Base-by-base conservation (phyloP, 208 protist genomes). In the Leishmania martiniquensis region DNA sequence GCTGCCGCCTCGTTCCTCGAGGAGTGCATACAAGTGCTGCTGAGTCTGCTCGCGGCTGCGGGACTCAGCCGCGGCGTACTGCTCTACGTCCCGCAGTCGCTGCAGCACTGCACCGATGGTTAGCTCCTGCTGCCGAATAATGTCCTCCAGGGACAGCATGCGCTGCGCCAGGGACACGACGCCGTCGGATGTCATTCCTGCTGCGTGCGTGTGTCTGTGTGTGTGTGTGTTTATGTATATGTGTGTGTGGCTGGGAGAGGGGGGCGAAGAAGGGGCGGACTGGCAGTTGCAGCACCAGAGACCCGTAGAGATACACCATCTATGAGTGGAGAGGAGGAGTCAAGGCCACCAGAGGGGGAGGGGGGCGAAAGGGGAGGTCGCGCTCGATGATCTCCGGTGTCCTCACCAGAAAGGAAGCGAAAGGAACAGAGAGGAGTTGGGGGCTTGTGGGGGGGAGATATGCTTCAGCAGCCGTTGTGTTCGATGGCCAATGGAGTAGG, bases 91-190 rank as follows among this genome's bases (percentile, higher is more conserved):
- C 20, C 87, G 86, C 22, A 97, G 76, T 32, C 94, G 88, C n/a
- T 89, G 82, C n/a, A 97, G 86, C 0, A 95, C 67, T 10, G 77
- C 78, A 15, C 81, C 66, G 63, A 94, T 77, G 10, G 83, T 90
- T 17, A 90, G 86, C 80, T 95, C 94, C 73, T 93, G 90, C 76
- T 90, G 85, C 0, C 86, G 90, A 29, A 97, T 85, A 32, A 96
- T 89, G 65, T 96, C 90, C 82, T 97, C 91, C 68, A 97, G 79
- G 4, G 94, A 97, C 52, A 89, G 32, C n/a, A 93, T 77, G 12
- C 94, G 87, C 51, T 85, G 86, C 13, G 83, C 84, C 65, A 97
- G 73, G 9, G 87, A 90, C 1, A 59, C 72, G 49, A 91, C 75
- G 17, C 70, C 88, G 4, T 92, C 88, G 37, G 49, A 51, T 44